Conservation (phyloP, 805 yeast genomes). For the Middelhovenomyces tepae region DNA sequence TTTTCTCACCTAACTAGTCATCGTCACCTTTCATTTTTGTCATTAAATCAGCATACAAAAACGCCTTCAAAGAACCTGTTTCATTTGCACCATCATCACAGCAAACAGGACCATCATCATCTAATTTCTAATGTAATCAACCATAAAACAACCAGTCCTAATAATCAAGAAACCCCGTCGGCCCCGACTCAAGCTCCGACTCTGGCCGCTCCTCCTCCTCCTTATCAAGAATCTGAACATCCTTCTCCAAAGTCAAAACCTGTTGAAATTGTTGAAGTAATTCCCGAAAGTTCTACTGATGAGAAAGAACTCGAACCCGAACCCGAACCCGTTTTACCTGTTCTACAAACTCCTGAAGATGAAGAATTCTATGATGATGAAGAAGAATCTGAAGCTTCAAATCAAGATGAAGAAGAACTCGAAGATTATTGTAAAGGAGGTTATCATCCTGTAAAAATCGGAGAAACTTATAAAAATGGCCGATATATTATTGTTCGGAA, state of each 20-base stretch:
- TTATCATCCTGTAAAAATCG: slow-evolving; percentile 87
- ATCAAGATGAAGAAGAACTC: slow-evolving; percentile 59
- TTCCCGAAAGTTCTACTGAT: neutral
- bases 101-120: slow-evolving; percentile 16
- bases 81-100: slow-evolving; percentile 7
- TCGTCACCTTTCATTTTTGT: too few relatives aligned
- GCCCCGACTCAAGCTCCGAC: slow-evolving; percentile 1
- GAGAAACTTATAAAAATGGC: slow-evolving; percentile 71
- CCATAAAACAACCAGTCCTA: slow-evolving; percentile 1
- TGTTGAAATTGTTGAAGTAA: slow-evolving; percentile 1
- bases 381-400: slow-evolving; percentile 1
- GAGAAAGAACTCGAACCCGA: slow-evolving; percentile 5
- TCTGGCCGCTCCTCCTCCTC: slow-evolving; percentile 1
- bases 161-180: neutral
- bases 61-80: slow-evolving; percentile 1
- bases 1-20: too few relatives aligned
- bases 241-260: slow-evolving; percentile 2
- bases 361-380: slow-evolving; percentile 3
- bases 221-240: slow-evolving; percentile 2
- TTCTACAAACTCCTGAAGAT: slow-evolving; percentile 1
- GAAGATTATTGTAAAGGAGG: slow-evolving; percentile 90
- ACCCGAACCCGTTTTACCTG: slow-evolving; percentile 1
- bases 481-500: slow-evolving; percentile 78
- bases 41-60: slow-evolving; percentile 2
- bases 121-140: slow-evolving; percentile 8